phyloP scores from a whole-genome alignment of 495 filamentous ascomycete genomes.

The Penicillium nucicola region DNA sequence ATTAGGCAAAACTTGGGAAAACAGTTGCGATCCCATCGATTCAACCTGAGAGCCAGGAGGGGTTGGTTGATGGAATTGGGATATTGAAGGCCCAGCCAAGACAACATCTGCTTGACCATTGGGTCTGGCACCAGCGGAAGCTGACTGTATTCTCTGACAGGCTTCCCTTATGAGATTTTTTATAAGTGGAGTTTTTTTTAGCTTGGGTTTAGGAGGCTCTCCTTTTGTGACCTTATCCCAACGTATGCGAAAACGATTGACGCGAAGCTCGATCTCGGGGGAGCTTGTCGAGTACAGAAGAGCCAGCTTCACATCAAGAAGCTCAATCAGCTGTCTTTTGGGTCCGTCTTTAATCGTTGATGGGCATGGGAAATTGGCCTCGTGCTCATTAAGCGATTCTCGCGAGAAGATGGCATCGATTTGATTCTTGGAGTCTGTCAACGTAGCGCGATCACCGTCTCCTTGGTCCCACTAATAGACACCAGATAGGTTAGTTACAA shows the following conservation, averaged over 20 bases:
- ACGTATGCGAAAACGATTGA: constrained; percentile 34
- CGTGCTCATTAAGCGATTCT: constrained; percentile 19
- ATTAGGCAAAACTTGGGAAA: constrained; percentile 8
- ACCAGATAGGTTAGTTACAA: not conserved
- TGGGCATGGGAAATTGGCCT: constrained; percentile 3
- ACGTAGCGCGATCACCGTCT: constrained; percentile 12
- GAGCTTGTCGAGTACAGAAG: constrained; percentile 25
- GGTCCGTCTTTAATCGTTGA: constrained; percentile 19
- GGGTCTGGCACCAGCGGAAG: not conserved
- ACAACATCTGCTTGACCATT: not conserved
- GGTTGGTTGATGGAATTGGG: not conserved
- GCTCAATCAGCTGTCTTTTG: constrained; percentile 29
- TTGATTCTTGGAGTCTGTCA: constrained; percentile 39
- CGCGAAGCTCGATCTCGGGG: constrained; percentile 29
- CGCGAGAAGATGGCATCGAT: constrained; percentile 35
- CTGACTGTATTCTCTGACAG: constrained; percentile 2
- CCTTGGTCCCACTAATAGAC: constrained; percentile 21
- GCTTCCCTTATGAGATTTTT: constrained; percentile 14
- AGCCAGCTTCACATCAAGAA: constrained; percentile 40
- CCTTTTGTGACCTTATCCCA: constrained; percentile 26
- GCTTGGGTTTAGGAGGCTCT: constrained; percentile 10
- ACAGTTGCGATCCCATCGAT: constrained; percentile 7
- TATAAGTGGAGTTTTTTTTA: constrained; percentile 16
- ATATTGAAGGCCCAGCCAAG: not conserved
- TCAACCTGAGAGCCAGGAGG: not conserved